These are phyloP conservation scores for Candida coquimbonensis DNA, from an alignment of 805 yeast genomes.

Conservation along the genomic window DNA sequence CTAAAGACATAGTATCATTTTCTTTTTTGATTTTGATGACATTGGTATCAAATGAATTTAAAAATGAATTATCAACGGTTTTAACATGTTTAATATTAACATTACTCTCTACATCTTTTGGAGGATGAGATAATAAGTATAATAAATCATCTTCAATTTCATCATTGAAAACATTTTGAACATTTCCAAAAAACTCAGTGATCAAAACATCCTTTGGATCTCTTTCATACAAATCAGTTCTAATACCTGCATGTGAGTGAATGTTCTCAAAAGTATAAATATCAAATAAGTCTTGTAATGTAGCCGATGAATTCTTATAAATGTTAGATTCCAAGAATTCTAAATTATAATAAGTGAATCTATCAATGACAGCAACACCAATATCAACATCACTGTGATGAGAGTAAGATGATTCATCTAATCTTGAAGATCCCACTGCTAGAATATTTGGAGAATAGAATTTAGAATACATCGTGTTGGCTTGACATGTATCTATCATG, in stretches of 20 bases:
- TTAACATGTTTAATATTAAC: neutral
- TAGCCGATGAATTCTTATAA: conserved; percentile 63
- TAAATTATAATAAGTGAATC: conserved; percentile 88
- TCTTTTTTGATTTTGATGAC: conserved; percentile 7
- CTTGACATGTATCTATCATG: conserved; percentile 99
- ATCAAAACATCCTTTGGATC: conserved; percentile 61
- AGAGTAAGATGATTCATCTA: conserved; percentile 88
- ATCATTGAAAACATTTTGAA: conserved; percentile 71
- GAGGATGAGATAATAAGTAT: conserved; percentile 15
- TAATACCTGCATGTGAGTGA: conserved; percentile 90
- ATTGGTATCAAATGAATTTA: conserved; percentile 15
- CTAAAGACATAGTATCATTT: neutral
- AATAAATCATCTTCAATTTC: conserved; percentile 41
- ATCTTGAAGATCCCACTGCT: conserved; percentile 84
- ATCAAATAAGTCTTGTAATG: conserved; percentile 79
- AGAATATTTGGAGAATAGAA: conserved; percentile 88
- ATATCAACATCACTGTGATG: conserved; percentile 93
- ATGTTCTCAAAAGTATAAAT: conserved; percentile 79
- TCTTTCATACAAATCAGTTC: conserved; percentile 70
- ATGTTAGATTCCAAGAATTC: conserved; percentile 75
- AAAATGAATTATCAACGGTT: conserved; percentile 9
- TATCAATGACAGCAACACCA: conserved; percentile 96
- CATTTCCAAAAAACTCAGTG: conserved; percentile 93
- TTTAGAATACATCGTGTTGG: conserved; percentile 93
- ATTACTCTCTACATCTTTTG: neutral